Percentiles rank a stretch among this genome's conserved stretches.
phyloP scores from a whole-genome alignment of 345 rosid species.

The Ricinus communis region DNA sequence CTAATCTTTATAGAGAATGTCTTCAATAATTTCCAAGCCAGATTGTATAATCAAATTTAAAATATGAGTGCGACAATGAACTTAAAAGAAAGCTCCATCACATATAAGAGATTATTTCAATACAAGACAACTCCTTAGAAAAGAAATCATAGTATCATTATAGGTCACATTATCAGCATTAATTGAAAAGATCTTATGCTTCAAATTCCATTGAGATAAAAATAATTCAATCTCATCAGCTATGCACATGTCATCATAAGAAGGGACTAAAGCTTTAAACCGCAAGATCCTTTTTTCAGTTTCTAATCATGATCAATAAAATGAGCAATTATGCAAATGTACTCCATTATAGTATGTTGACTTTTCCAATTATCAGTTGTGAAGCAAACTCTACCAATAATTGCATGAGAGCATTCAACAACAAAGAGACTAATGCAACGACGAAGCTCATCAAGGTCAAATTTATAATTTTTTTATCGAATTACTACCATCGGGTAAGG shows the following conservation, averaged over 20 bases:
- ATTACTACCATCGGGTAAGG: background rate
- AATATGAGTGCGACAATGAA: background rate
- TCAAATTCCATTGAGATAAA: background rate
- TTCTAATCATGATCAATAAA: too few species aligned
- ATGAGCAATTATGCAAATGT: too few species aligned
- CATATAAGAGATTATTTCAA: background rate
- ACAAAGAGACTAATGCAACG: background rate
- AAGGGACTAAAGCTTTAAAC: background rate
- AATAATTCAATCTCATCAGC: background rate
- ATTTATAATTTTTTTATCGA: background rate
- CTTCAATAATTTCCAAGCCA: background rate
- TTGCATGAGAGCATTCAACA: background rate
- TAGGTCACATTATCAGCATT: background rate
- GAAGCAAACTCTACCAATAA: too few species aligned
- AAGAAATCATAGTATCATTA: background rate
- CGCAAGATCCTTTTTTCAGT: too few species aligned
- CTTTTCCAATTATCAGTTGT: too few species aligned
- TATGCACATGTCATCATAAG: background rate
- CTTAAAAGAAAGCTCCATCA: background rate
- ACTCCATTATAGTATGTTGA: too few species aligned
- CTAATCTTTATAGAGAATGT: background rate
- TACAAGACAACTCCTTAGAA: background rate
- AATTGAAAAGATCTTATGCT: background rate
- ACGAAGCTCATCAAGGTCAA: background rate
- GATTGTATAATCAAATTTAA: background rate